These are phyloP conservation scores for Pythium aristosporum DNA, from an alignment of 352 stramenopile genomes.

Conservation along the genomic window DNA sequence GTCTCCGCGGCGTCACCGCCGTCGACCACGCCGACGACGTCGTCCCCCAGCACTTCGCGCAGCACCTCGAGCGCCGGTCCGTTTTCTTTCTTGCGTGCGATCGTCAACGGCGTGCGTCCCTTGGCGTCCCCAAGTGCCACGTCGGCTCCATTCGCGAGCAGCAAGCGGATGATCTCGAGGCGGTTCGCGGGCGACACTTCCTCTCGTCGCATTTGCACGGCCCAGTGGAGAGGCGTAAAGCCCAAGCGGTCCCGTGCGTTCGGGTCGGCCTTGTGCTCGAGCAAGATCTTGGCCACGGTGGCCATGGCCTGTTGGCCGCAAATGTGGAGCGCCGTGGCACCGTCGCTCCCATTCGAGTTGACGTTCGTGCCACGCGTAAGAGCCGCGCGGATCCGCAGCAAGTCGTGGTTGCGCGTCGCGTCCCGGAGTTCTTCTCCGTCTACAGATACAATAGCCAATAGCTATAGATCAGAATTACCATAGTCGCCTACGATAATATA, in stretches of 20 bases:
- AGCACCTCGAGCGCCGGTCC: constrained; percentile 53
- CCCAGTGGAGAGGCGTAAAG: constrained; percentile 80
- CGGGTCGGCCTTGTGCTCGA: constrained; percentile 61
- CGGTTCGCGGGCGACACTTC: constrained; percentile 61
- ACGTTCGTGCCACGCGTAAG: constrained; percentile 60
- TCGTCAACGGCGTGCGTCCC: constrained; percentile 55
- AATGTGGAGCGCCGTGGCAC: constrained; percentile 73
- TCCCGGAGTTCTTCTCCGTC: constrained; percentile 78
- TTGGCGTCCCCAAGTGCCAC: constrained; percentile 38
- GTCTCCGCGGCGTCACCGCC: neutral
- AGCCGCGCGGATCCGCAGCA: constrained; percentile 50
- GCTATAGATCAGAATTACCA: neutral
- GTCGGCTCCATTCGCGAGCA: constrained; percentile 63
- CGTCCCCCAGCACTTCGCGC: constrained; percentile 43
- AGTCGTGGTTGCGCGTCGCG: constrained; percentile 72
- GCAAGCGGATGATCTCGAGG: constrained; percentile 67
- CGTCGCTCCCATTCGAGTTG: constrained; percentile 53
- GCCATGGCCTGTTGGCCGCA: constrained; percentile 74
- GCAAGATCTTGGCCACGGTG: constrained; percentile 51
- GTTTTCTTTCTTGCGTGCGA: constrained; percentile 75
- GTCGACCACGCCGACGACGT: neutral
- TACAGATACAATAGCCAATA: constrained; percentile 24
- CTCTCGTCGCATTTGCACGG: constrained; percentile 78
- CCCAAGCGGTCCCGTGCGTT: constrained; percentile 62
- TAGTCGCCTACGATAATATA: neutral